phyloP scores from a whole-genome alignment of 768 basidiomycete genomes.

The Dentipellis fragilis region DNA sequence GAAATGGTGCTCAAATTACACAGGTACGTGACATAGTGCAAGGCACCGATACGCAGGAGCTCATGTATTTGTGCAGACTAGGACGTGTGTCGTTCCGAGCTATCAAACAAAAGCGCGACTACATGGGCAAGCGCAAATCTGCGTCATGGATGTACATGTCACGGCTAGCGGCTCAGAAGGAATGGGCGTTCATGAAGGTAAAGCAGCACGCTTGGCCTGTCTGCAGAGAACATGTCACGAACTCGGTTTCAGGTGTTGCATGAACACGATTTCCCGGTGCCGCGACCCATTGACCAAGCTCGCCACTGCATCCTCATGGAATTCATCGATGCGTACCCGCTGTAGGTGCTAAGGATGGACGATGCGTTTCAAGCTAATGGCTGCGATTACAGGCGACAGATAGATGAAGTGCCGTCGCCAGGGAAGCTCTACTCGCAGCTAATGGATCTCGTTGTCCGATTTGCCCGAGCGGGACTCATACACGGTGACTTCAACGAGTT shows the following conservation, averaged over 20 bases:
- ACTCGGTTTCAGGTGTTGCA: constrained; percentile 58
- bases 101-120: constrained; percentile 94
- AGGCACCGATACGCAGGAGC: not conserved
- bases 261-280: constrained; percentile 89
- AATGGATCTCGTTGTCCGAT: constrained; percentile 94
- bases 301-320: constrained; percentile 96
- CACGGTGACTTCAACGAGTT: constrained; percentile 99
- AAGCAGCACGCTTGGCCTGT: constrained; percentile 3
- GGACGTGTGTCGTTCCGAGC: constrained; percentile 97
- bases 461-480: constrained; percentile 90
- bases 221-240: not conserved
- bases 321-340: constrained; percentile 86
- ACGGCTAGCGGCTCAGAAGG: constrained; percentile 89
- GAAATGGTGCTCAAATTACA: constrained; percentile 92
- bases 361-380: not conserved
- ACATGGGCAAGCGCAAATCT: constrained; percentile 88
- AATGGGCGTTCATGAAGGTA: constrained; percentile 99
- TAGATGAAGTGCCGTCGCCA: constrained; percentile 73
- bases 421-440: constrained; percentile 83
- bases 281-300: constrained; percentile 87
- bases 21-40: constrained; percentile 38
- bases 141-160: constrained; percentile 99
- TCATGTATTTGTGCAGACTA: constrained; percentile 38
- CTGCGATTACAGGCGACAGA: constrained; percentile 58
- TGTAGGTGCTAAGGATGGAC: constrained; percentile 44